These are phyloP conservation scores for Bacterosira constricta DNA, from an alignment of 108 stramenopile genomes.

Conservation along the genomic window DNA sequence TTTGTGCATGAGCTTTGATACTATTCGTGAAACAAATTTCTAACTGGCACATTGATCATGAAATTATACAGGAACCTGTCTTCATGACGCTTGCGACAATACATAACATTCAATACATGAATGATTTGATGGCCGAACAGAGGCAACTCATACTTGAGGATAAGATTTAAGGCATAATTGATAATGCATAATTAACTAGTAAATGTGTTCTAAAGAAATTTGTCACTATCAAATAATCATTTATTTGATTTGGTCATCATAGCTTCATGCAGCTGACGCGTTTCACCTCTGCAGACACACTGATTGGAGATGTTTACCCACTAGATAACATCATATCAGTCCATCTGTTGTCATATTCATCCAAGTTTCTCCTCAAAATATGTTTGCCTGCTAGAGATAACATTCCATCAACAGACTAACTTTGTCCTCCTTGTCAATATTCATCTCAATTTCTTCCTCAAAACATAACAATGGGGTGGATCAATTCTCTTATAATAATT, in stretches of 20 bases:
- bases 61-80: constrained; percentile 72
- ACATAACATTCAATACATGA: constrained; percentile 95
- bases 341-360: too few species aligned
- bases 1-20: not conserved
- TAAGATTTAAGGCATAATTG: constrained; percentile 58
- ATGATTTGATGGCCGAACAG: constrained; percentile 82
- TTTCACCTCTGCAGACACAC: too few species aligned
- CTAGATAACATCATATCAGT: too few species aligned
- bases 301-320: too few species aligned
- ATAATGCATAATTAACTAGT: not conserved
- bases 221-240: too few species aligned
- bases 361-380: too few species aligned
- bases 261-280: too few species aligned
- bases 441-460: constrained; percentile 82
- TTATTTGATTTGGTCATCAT: too few species aligned
- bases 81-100: constrained; percentile 74
- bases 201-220: not conserved
- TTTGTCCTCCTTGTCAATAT: too few species aligned
- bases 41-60: not conserved
- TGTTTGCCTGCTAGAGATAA: too few species aligned
- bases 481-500: constrained; percentile 98
- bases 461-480: constrained; percentile 93
- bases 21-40: too few species aligned
- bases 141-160: constrained; percentile 84
- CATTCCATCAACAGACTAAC: too few species aligned